Evolutionary conservation across 2,329 filamentous ascomycete genomes (phyloP).

Genomic region (Seiridium unicorne): DNA sequence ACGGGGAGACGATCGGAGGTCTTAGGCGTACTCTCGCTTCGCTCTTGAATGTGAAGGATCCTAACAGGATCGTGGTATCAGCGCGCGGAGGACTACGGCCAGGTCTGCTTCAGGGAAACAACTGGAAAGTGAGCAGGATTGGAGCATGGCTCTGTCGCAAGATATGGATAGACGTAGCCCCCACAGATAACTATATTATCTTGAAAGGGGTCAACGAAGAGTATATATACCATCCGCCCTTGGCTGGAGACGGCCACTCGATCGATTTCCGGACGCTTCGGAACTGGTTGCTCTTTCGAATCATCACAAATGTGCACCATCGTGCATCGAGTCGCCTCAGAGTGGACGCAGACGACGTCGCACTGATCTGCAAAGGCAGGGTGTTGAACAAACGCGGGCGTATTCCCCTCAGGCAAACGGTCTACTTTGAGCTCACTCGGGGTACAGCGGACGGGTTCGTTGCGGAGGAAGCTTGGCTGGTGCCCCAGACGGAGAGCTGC

Average conservation of each 20-base stretch:
- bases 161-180: constrained; percentile 24
- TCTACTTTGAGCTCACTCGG: constrained; percentile 28
- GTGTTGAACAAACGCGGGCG: constrained; percentile 10
- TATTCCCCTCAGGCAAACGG: constrained; percentile 21
- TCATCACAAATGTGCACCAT: constrained; percentile 14
- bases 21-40: constrained; percentile 22
- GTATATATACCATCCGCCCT: constrained; percentile 29
- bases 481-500: constrained; percentile 28
- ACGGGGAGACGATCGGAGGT: constrained; percentile 24
- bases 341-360: constrained; percentile 18
- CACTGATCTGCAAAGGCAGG: constrained; percentile 13
- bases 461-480: constrained; percentile 30
- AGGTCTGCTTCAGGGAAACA: constrained; percentile 27
- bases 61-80: constrained; percentile 25
- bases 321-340: constrained; percentile 9
- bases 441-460: constrained; percentile 24
- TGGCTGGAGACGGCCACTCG: constrained; percentile 7
- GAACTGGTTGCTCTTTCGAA: constrained; percentile 14
- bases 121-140: constrained; percentile 28
- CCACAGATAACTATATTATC: constrained; percentile 20
- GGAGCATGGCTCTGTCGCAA: constrained; percentile 29
- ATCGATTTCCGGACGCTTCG: constrained; percentile 14
- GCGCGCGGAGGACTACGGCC: constrained; percentile 27
- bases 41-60: constrained; percentile 19
- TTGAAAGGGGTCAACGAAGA: constrained; percentile 28